These are phyloP conservation scores for Malbranchea zuffiana DNA, from an alignment of 2,329 filamentous ascomycete species.

Conservation along the genomic window DNA sequence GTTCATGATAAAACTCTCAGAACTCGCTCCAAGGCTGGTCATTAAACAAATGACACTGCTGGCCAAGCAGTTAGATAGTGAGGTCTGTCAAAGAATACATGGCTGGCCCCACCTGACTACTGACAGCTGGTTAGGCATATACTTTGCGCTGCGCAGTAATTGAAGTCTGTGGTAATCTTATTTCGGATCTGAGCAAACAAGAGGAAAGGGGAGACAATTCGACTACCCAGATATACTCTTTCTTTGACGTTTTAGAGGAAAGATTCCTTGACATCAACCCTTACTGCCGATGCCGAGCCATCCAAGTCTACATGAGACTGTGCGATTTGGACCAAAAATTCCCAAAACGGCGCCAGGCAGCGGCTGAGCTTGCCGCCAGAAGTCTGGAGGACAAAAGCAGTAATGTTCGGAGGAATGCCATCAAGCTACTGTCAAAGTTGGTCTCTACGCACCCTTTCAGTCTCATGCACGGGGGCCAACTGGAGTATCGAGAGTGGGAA, in stretches of 20 bases:
- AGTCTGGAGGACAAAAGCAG: constrained; percentile 97
- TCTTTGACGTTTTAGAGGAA: constrained; percentile 93
- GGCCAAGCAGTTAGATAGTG: constrained; percentile 89
- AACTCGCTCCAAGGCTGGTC: constrained; percentile 78
- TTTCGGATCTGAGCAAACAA: constrained; percentile 78
- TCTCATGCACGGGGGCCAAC: constrained; percentile 76
- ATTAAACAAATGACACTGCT: constrained; percentile 97
- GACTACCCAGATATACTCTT: constrained; percentile 90
- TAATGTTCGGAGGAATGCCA: constrained; percentile 87
- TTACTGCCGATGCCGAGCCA: constrained; percentile 80
- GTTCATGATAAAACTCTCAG: constrained; percentile 87
- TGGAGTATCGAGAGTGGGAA: constrained; percentile 78
- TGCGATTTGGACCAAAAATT: constrained; percentile 96
- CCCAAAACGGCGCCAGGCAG: constrained; percentile 78
- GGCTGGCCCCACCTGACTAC: background rate
- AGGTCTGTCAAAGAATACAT: constrained; percentile 41
- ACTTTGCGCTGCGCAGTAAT: constrained; percentile 87
- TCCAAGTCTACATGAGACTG: constrained; percentile 85
- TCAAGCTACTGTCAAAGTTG: constrained; percentile 77
- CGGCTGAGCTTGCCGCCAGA: constrained; percentile 72
- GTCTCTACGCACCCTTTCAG: constrained; percentile 93
- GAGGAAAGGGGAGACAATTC: constrained; percentile 86
- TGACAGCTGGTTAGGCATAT: constrained; percentile 56
- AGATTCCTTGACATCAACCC: constrained; percentile 94
- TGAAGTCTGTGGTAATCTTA: constrained; percentile 93